Evolutionary conservation across 2,329 filamentous ascomycete species (phyloP).

Genomic region (Venturiaceae sp.): DNA sequence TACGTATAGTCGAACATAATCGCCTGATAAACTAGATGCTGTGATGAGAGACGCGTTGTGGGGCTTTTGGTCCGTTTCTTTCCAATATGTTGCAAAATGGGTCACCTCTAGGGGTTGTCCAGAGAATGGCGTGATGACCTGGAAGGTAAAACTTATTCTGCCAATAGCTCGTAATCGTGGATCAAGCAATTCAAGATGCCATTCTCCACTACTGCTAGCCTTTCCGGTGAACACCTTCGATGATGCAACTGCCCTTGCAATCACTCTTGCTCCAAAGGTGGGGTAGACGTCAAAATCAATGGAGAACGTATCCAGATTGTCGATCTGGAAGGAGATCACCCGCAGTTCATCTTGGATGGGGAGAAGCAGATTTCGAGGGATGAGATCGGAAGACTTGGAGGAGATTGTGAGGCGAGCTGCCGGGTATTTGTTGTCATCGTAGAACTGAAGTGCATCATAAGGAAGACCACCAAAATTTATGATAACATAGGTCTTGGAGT

Average conservation of each 20-base stretch:
- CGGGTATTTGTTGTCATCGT: slow-evolving; percentile 93
- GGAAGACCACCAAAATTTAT: slow-evolving; percentile 74
- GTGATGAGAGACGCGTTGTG: slow-evolving; percentile 68
- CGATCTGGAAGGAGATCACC: slow-evolving; percentile 89
- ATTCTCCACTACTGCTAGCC: slow-evolving; percentile 65
- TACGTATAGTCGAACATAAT: slow-evolving; percentile 85
- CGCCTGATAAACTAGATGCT: slow-evolving; percentile 89
- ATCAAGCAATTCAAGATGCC: slow-evolving; percentile 85
- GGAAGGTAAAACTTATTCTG: slow-evolving; percentile 86
- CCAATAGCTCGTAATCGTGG: slow-evolving; percentile 85
- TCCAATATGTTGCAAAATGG: slow-evolving; percentile 99
- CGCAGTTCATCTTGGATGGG: slow-evolving; percentile 95
- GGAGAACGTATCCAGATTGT: slow-evolving; percentile 83
- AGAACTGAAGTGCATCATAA: slow-evolving; percentile 77
- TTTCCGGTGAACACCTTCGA: slow-evolving; percentile 75
- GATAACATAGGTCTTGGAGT: slow-evolving; percentile 93
- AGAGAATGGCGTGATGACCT: slow-evolving; percentile 92
- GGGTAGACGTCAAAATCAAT: slow-evolving; percentile 98
- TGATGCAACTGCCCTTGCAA: slow-evolving; percentile 88
- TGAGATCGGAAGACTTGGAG: slow-evolving; percentile 89
- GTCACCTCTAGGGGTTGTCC: slow-evolving; percentile 92
- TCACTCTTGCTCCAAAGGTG: slow-evolving; percentile 94
- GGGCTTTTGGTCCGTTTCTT: slow-evolving; percentile 53
- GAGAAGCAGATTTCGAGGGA: slow-evolving; percentile 89
- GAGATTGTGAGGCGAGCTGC: slow-evolving; percentile 92